Conservation (phyloP, 257 asterid species). For the Solanum habrochaites region DNA sequence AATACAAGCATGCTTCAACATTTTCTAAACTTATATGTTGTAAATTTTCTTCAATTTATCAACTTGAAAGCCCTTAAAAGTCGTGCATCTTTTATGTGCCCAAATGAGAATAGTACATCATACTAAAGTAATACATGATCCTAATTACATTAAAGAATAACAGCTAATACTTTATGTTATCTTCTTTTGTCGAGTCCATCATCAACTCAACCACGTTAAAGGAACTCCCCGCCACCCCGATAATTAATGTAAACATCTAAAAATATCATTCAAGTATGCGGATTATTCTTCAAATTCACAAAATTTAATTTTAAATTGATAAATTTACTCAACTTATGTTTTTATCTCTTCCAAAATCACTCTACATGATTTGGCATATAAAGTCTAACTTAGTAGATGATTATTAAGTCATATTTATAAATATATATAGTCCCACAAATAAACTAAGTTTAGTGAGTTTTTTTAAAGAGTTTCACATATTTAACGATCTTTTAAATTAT, state of each 20-base stretch:
- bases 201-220: not conserved
- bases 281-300: not conserved
- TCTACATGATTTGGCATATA: not conserved
- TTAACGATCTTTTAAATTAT: not conserved
- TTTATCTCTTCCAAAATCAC: not conserved
- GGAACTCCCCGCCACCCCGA: not conserved
- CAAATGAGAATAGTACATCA: not conserved
- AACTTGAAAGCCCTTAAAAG: not conserved
- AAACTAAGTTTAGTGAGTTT: not conserved
- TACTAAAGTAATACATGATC: not conserved
- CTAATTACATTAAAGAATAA: not conserved
- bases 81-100: not conserved
- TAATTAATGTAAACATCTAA: not conserved
- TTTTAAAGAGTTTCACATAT: not conserved
- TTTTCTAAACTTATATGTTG: not conserved
- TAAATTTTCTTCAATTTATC: not conserved
- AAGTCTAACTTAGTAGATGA: not conserved
- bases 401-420: not conserved
- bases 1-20: not conserved
- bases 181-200: not conserved
- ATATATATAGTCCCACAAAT: not conserved
- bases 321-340: not conserved
- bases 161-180: not conserved
- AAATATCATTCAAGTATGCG: not conserved
- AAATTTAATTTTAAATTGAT: not conserved